Conservation (phyloP, 2,329 filamentous ascomycete genomes). For the Dryadomyces sulphureus region DNA sequence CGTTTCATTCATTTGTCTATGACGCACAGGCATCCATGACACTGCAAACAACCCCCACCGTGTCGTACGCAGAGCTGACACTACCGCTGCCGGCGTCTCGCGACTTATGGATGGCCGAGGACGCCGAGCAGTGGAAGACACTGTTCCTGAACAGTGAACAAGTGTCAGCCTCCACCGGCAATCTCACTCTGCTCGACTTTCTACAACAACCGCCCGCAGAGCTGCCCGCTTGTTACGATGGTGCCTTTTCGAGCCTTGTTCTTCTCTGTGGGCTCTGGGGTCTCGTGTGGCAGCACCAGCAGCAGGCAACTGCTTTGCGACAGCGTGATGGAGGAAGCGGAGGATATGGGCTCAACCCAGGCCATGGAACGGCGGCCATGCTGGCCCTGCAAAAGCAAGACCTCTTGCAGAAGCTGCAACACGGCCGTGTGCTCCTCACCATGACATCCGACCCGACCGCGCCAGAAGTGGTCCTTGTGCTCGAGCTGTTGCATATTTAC, state of each 20-base stretch:
- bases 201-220: constrained; percentile 3
- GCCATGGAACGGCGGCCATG: not conserved
- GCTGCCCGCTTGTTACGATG: constrained; percentile 5
- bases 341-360: no score
- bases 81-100: constrained; percentile 48
- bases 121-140: constrained; percentile 49
- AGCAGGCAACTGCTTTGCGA: not conserved
- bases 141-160: constrained; percentile 28
- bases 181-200: constrained; percentile 1
- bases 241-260: not conserved
- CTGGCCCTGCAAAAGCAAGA: constrained; percentile 26
- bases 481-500: constrained; percentile 45
- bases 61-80: constrained; percentile 55
- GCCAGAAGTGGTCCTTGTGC: constrained; percentile 24
- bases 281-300: constrained; percentile 6
- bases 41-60: constrained; percentile 45
- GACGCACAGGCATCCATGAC: constrained; percentile 56
- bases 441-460: not conserved
- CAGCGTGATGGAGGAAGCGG: not conserved
- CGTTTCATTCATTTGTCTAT: constrained; percentile 48
- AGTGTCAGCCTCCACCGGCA: not conserved
- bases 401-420: constrained; percentile 40
- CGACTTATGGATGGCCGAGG: constrained; percentile 50
- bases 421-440: constrained; percentile 17
- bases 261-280: constrained; percentile 6